Evolutionary conservation across 768 basidiomycete genomes (phyloP).

Genomic region (Lentinula boryana): DNA sequence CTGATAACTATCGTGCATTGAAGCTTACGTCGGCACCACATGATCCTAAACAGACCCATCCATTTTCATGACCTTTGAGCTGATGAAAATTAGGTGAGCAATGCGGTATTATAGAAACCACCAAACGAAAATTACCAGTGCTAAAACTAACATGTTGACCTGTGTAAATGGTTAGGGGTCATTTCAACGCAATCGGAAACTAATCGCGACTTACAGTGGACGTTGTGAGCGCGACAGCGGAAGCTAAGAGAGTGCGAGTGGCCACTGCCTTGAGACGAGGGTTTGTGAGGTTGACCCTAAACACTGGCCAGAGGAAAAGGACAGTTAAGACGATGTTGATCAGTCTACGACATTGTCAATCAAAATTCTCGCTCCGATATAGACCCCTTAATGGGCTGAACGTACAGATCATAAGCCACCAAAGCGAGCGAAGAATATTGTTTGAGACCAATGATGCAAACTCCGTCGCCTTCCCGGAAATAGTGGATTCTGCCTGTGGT

Average conservation of each 20-base stretch:
- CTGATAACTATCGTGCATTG: too few relatives aligned
- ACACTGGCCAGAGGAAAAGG: conserved; percentile 2
- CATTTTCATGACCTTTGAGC: background rate
- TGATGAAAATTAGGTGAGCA: background rate
- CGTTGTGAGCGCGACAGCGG: background rate
- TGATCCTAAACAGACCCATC: background rate
- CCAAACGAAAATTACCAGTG: background rate
- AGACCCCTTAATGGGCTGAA: background rate
- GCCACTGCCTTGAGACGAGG: background rate
- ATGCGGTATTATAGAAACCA: too few relatives aligned
- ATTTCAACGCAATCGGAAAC: background rate
- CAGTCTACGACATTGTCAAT: background rate
- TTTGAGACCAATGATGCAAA: background rate
- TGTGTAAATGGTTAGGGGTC: background rate
- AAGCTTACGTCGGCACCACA: background rate
- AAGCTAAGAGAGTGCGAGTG: background rate
- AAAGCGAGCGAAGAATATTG: background rate
- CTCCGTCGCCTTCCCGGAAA: background rate
- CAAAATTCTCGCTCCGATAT: background rate
- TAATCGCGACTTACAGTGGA: background rate
- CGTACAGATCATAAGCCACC: conserved; percentile 1
- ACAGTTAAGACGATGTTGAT: background rate
- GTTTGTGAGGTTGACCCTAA: background rate
- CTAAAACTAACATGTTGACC: background rate
- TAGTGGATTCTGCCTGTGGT: background rate